These are phyloP conservation scores for Artemisia argyi DNA, from an alignment of 129 eudicot species.

Conservation along the genomic window DNA sequence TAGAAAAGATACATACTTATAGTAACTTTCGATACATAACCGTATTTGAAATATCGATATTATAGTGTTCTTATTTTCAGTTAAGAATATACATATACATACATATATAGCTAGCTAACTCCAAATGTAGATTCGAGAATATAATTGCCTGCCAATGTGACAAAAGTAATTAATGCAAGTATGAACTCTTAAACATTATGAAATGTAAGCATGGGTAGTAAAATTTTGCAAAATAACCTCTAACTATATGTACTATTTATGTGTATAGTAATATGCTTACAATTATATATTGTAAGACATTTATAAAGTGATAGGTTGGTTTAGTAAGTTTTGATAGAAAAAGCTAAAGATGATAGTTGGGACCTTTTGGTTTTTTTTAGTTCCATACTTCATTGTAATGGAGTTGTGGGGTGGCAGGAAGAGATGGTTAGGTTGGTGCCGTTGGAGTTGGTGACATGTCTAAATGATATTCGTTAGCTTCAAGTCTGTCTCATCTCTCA, in stretches of 20 bases:
- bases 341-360: neutral
- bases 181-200: too few relatives aligned
- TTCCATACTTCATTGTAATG: neutral
- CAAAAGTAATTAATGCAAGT: too few relatives aligned
- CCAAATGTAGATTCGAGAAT: too few relatives aligned
- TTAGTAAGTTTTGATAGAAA: neutral
- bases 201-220: neutral
- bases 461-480: constrained; percentile 27
- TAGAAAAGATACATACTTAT: too few relatives aligned
- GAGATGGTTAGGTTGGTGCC: constrained; percentile 36
- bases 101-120: too few relatives aligned
- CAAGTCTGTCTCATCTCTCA: constrained; percentile 32
- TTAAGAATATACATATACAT: too few relatives aligned
- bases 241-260: neutral
- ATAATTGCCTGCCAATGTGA: too few relatives aligned
- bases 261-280: neutral
- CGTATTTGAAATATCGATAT: too few relatives aligned
- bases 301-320: neutral
- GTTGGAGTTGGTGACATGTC: constrained; percentile 42
- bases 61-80: too few relatives aligned
- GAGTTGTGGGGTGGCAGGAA: constrained; percentile 24
- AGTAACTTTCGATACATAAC: too few relatives aligned
- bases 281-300: neutral
- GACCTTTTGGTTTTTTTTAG: neutral
- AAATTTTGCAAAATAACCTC: neutral